These are phyloP conservation scores for Articulospora tetracladia DNA, from an alignment of 495 filamentous ascomycete species.

Conservation along the genomic window DNA sequence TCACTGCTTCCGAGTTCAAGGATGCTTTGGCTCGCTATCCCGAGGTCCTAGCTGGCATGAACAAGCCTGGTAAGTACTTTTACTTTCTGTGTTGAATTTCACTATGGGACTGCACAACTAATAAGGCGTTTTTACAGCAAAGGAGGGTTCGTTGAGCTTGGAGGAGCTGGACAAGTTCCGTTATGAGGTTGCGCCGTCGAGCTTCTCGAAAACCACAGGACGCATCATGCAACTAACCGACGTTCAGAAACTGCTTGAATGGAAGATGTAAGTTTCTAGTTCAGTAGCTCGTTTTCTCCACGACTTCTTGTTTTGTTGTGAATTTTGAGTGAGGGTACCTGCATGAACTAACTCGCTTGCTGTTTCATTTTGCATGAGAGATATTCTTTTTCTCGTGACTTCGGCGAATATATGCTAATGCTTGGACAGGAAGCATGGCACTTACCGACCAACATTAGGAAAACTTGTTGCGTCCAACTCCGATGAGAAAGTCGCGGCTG, in stretches of 20 bases:
- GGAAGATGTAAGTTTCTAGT: constrained; percentile 63
- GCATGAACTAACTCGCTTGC: no score
- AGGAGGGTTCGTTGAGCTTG: constrained; percentile 28
- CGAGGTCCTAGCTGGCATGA: constrained; percentile 12
- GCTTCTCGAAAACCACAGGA: constrained; percentile 30
- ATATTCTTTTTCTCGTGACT: not conserved
- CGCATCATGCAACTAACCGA: constrained; percentile 29
- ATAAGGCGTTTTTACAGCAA: constrained; percentile 11
- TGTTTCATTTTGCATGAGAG: no score
- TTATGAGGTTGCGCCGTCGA: constrained; percentile 37
- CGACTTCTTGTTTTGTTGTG: constrained; percentile 4
- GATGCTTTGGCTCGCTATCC: constrained; percentile 23
- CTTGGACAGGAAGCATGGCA: constrained; percentile 48
- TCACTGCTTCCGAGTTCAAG: constrained; percentile 18
- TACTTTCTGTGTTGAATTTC: not conserved
- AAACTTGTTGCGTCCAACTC: constrained; percentile 62
- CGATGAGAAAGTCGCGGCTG: constrained; percentile 33
- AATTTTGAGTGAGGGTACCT: not conserved
- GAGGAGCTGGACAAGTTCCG: constrained; percentile 44
- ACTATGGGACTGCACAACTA: not conserved
- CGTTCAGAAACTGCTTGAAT: constrained; percentile 58
- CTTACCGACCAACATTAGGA: constrained; percentile 63
- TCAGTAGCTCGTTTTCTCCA: not conserved
- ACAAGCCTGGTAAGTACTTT: constrained; percentile 13
- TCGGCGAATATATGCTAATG: constrained; percentile 12